Evolutionary conservation across 1,284 basidiomycete species (phyloP), one percentile per base, ranked within the genome.

Genomic region (Moesziomyces aphidis): DNA sequence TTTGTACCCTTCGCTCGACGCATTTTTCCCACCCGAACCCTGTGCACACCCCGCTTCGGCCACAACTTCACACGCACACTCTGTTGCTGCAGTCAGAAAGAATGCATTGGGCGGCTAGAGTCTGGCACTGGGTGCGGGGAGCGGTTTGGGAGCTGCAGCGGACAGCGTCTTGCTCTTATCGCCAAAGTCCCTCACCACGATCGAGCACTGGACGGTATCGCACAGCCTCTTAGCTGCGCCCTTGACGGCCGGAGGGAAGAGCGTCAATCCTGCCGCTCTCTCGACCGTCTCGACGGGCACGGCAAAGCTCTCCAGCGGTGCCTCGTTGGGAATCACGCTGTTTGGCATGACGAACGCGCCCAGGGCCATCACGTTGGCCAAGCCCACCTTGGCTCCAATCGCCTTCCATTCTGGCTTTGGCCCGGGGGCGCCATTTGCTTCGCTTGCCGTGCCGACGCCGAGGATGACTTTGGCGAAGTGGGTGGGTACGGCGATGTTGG

Each of bases 391-490:
- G 15, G 51, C 56, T 31, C 64, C 17, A 17, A 34, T 21, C 11
- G 34, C 50, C 42, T 63, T 66, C 66, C 50, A 64, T 26, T 69
- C 61, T 19, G 57, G 56, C 19, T 63, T 73, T 3, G 68, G 60
- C 11, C 64, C 60, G 0, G 61, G 56, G 0, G 61, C 60, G 13
- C 54, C 53, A 28, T 54, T 50, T 0, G 22, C 45, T 0, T 69
- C 60, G n/a, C 26, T 22, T 0, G 72, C 61, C 3, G 53, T 43
- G 2, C 76, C 79, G 0, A 74, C 61, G 39, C 92, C 90, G 55
- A 97, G 88, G 26, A 98, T 90, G 31, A 98, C 95, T 86, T 98
- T 99, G 36, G 96, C 96, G 85, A 99, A 99, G 85, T 99, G 97
- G 5, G 97, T 99, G 0, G 97, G 97, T 8, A 99, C 97, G 36